A percentile compares a stretch with the other conserved stretches of the same genome.
Evolutionary conservation across 495 filamentous ascomycete species (phyloP).

Genomic region (Podospora fimiseda): DNA sequence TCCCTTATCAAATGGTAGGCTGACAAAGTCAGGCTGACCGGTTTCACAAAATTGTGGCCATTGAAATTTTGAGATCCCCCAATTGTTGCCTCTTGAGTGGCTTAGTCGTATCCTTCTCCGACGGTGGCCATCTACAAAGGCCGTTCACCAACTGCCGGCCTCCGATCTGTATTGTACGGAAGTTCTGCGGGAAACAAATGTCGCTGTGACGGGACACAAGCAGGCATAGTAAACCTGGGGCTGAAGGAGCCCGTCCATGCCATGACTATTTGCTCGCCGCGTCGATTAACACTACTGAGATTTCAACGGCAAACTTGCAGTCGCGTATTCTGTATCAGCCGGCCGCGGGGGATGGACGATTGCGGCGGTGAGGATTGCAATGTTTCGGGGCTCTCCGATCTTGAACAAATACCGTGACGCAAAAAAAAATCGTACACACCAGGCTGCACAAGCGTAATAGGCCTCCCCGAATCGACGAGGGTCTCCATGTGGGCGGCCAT

Average conservation of each 20-base stretch:
- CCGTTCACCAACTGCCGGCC: background rate
- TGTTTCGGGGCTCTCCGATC: conserved; percentile 1
- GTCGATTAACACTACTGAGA: background rate
- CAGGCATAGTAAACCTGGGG: too few species aligned
- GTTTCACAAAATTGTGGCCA: background rate
- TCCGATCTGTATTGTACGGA: too few species aligned
- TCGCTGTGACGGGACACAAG: too few species aligned
- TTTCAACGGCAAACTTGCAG: background rate
- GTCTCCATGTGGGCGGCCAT: too few species aligned
- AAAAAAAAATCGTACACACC: background rate
- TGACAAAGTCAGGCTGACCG: background rate
- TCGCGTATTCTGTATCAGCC: background rate
- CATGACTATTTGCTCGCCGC: background rate
- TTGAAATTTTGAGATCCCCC: background rate
- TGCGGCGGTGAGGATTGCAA: background rate
- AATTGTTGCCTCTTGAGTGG: background rate
- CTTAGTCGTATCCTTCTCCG: background rate
- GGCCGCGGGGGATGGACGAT: background rate
- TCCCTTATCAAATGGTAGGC: background rate
- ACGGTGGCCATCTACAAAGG: background rate
- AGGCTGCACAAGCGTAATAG: background rate
- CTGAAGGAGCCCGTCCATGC: background rate
- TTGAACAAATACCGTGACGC: background rate
- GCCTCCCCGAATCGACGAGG: too few species aligned
- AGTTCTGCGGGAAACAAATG: too few species aligned